These are phyloP conservation scores for Mediolabrus comicus DNA, from an alignment of 108 stramenopile genomes.

Conservation along the genomic window DNA sequence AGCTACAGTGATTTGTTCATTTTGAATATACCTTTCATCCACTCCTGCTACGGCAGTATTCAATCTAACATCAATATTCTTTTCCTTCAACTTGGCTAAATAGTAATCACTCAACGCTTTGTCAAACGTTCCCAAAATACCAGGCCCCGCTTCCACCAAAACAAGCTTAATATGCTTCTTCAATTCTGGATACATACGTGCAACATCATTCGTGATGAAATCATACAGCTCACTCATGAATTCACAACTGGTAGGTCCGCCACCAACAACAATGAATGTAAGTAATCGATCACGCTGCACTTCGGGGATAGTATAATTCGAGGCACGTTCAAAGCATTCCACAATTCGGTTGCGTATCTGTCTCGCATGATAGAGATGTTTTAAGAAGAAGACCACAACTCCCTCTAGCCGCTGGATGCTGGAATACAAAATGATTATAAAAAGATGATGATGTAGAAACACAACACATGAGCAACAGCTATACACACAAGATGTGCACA, in stretches of 20 bases:
- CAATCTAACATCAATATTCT: constrained; percentile 74
- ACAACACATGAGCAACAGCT: neutral
- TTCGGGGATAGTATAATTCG: constrained; percentile 66
- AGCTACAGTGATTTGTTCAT: constrained; percentile 61
- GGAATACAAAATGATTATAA: neutral
- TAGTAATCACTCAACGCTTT: constrained; percentile 73
- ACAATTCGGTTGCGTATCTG: constrained; percentile 90
- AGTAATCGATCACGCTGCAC: constrained; percentile 83
- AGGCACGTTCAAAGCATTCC: constrained; percentile 95
- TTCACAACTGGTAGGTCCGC: constrained; percentile 96
- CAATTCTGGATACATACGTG: constrained; percentile 85
- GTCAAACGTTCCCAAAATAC: constrained; percentile 92
- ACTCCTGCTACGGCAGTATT: constrained; percentile 74
- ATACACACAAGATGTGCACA: neutral
- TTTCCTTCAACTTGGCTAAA: constrained; percentile 58
- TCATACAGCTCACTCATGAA: constrained; percentile 94
- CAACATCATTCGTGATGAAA: constrained; percentile 87
- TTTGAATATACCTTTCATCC: constrained; percentile 49
- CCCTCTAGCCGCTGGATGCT: constrained; percentile 59
- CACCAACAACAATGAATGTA: constrained; percentile 95
- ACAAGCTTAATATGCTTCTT: constrained; percentile 73
- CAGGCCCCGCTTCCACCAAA: constrained; percentile 90
- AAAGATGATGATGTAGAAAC: neutral
- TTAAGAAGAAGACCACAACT: constrained; percentile 91
- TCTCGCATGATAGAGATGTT: constrained; percentile 94